Percentiles rank a stretch among this genome's conserved stretches.
These are phyloP conservation scores for Lachnellula suecica DNA, from an alignment of 2,329 filamentous ascomycete species.

Conservation along the genomic window DNA sequence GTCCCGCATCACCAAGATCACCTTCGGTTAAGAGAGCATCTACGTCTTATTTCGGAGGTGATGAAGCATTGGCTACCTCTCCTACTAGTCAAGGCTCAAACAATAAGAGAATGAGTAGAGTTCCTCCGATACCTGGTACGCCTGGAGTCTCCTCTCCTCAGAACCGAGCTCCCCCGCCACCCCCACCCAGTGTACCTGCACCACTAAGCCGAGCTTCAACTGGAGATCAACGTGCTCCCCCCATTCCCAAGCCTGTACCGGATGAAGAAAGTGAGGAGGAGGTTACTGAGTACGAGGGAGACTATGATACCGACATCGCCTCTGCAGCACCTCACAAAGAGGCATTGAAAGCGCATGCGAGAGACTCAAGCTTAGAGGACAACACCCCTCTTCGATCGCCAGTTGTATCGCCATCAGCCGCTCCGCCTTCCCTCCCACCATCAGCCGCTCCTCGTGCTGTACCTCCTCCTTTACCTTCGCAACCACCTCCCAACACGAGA, in stretches of 20 bases:
- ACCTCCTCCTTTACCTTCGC: slow-evolving; percentile 49
- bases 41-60: slow-evolving; percentile 36
- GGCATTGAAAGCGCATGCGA: slow-evolving; percentile 78
- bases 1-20: slow-evolving; percentile 41
- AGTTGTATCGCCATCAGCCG: slow-evolving; percentile 37
- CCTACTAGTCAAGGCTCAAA: slow-evolving; percentile 36
- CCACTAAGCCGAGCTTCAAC: slow-evolving; percentile 58
- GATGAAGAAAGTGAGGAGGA: slow-evolving; percentile 71
- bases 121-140: slow-evolving; percentile 62
- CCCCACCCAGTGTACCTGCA: slow-evolving; percentile 53
- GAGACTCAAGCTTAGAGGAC: slow-evolving; percentile 75
- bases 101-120: slow-evolving; percentile 56
- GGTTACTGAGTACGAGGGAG: slow-evolving; percentile 91
- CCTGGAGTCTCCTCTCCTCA: slow-evolving; percentile 47
- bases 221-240: slow-evolving; percentile 47
- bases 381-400: slow-evolving; percentile 52
- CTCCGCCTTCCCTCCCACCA: slow-evolving; percentile 54
- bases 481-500: slow-evolving; percentile 49
- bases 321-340: slow-evolving; percentile 94
- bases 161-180: slow-evolving; percentile 65
- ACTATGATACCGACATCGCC: slow-evolving; percentile 96
- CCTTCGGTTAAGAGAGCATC: slow-evolving; percentile 37
- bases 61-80: slow-evolving; percentile 38
- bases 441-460: slow-evolving; percentile 55
- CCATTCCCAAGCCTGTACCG: slow-evolving; percentile 43